A percentile compares a stretch with the other conserved stretches of the same genome.
phyloP scores from a whole-genome alignment of 2,329 filamentous ascomycete species.

The Tolypocladium pustulatum region DNA sequence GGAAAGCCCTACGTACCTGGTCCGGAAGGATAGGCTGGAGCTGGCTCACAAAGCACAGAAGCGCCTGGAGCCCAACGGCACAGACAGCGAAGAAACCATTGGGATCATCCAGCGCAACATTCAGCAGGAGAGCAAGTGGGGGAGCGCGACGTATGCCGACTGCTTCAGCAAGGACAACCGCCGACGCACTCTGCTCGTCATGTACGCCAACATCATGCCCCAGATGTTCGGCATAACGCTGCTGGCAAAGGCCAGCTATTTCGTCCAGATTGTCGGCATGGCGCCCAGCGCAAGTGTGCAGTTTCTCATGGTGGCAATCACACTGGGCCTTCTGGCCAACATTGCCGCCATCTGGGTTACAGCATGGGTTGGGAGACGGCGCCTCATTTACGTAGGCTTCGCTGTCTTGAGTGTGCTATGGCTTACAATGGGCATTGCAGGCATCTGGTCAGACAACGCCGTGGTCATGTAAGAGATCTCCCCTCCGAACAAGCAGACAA shows the following conservation, averaged over 20 bases:
- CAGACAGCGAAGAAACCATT: slow-evolving; percentile 28
- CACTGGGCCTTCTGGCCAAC: background rate
- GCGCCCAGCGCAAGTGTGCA: background rate
- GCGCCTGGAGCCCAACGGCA: slow-evolving; percentile 6
- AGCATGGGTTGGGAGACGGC: background rate
- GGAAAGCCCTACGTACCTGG: slow-evolving; percentile 38
- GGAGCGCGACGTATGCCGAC: slow-evolving; percentile 25
- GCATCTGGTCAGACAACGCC: background rate
- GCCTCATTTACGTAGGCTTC: background rate
- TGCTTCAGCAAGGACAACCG: slow-evolving; percentile 33
- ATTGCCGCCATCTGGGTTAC: background rate
- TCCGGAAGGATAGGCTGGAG: slow-evolving; percentile 27
- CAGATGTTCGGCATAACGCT: background rate
- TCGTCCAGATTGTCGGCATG: background rate
- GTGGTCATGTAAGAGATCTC: background rate
- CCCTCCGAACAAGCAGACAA: no score
- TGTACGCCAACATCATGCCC: slow-evolving; percentile 14
- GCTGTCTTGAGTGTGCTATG: background rate
- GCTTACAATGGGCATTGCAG: background rate
- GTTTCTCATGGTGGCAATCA: background rate
- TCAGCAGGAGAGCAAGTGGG: slow-evolving; percentile 24
- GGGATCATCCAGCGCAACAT: slow-evolving; percentile 36
- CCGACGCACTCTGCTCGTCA: slow-evolving; percentile 28
- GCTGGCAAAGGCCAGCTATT: background rate
- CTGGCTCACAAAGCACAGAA: slow-evolving; percentile 34